Evolutionary conservation across 1,284 basidiomycete genomes (phyloP).

Genomic region (Psilocybe mexicana): DNA sequence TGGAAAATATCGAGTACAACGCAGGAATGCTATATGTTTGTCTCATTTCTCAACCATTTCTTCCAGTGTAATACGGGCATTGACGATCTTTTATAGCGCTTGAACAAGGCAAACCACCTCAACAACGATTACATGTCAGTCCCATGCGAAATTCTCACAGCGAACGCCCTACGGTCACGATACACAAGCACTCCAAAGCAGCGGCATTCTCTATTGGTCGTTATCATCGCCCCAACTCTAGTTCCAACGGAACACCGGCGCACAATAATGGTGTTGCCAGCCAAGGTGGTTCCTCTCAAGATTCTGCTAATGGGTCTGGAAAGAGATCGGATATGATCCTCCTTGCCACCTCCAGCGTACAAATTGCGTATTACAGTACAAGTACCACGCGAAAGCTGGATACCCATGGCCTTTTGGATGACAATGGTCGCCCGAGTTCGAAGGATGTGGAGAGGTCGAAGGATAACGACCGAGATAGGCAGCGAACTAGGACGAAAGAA

Average conservation of each 20-base stretch:
- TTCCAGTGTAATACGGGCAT: conserved; percentile 1
- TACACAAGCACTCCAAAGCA: conserved; percentile 79
- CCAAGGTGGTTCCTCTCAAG: conserved; percentile 12
- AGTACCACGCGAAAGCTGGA: conserved; percentile 68
- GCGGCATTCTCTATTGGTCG: conserved; percentile 75
- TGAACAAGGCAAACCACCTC: conserved; percentile 57
- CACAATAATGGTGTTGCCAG: conserved; percentile 16
- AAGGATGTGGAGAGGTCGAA: conserved; percentile 29
- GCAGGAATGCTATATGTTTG: conserved; percentile 49
- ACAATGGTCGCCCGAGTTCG: conserved; percentile 29
- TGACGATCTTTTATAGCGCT: conserved; percentile 31
- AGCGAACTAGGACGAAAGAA: conserved; percentile 28
- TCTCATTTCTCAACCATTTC: conserved; percentile 16
- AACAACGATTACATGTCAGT: conserved; percentile 65
- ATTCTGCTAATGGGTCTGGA: conserved; percentile 18
- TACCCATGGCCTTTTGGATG: conserved; percentile 65
- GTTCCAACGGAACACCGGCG: background rate
- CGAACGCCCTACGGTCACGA: conserved; percentile 62
- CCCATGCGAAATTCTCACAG: conserved; percentile 49
- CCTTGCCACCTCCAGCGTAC: conserved; percentile 69
- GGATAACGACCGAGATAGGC: conserved; percentile 18
- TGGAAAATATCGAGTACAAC: conserved; percentile 64
- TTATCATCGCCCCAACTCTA: conserved; percentile 40
- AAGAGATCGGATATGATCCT: conserved; percentile 51
- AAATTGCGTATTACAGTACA: conserved; percentile 77